A percentile compares a stretch with the other conserved stretches of the same genome.
Evolutionary conservation across 352 stramenopile species (phyloP).

Genomic region (Pythium rhizo-oryzae): DNA sequence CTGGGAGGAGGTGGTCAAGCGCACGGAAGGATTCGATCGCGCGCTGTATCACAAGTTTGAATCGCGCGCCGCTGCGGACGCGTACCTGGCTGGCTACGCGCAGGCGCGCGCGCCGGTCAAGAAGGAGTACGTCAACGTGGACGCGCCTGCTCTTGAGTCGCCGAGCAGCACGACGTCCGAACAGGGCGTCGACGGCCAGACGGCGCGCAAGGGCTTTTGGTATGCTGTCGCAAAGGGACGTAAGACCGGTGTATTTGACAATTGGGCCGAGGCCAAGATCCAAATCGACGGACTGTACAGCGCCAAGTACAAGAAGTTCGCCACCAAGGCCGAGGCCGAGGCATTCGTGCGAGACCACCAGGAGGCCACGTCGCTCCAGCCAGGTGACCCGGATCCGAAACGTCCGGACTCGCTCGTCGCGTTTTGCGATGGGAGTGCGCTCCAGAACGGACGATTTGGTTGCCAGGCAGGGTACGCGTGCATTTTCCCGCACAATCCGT

Average conservation of each 20-base stretch:
- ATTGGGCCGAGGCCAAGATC: slow-evolving; percentile 54
- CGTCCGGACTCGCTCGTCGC: slow-evolving; percentile 58
- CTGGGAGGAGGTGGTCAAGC: slow-evolving; percentile 39
- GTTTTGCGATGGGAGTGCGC: slow-evolving; percentile 77
- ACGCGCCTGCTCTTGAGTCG: not conserved
- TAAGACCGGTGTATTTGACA: slow-evolving; percentile 56
- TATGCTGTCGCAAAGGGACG: slow-evolving; percentile 63
- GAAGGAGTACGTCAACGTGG: not conserved
- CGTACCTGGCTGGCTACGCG: slow-evolving; percentile 28
- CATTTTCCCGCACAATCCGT: slow-evolving; percentile 65
- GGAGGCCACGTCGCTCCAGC: not conserved
- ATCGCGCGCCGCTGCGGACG: slow-evolving; percentile 31
- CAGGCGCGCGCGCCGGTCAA: slow-evolving; percentile 1
- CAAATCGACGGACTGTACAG: slow-evolving; percentile 60
- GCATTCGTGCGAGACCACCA: slow-evolving; percentile 49
- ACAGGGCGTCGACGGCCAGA: not conserved
- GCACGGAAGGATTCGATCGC: slow-evolving; percentile 27
- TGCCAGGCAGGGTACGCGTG: slow-evolving; percentile 73
- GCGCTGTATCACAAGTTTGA: slow-evolving; percentile 40
- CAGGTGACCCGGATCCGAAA: slow-evolving; percentile 46
- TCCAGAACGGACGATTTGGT: slow-evolving; percentile 56
- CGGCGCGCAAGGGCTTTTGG: slow-evolving; percentile 16
- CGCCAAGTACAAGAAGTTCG: slow-evolving; percentile 64
- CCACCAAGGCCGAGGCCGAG: slow-evolving; percentile 46
- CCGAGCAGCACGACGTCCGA: not conserved